Evolutionary conservation across 345 rosid species (phyloP), one percentile per base, ranked within the genome.

Genomic region (Euphorbia peplus): DNA sequence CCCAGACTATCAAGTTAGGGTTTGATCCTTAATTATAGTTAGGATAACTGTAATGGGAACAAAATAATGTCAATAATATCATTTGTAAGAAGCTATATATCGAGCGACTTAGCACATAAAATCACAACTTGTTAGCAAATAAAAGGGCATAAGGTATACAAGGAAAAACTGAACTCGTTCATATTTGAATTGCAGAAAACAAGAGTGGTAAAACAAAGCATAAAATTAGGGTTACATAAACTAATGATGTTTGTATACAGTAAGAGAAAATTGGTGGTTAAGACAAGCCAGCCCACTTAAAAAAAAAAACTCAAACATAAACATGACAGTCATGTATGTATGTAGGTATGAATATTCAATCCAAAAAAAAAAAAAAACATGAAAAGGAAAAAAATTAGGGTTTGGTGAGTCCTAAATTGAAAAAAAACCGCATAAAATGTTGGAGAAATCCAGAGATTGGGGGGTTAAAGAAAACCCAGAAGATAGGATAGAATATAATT

Each of bases 171-270:
- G 46, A 64, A 64, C 65, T 19, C 2, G 67, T 69, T 70, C 44
- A 32, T 53, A 68, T 57, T 69, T 22, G 32, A 51, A 54, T 72
- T 52, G 69, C 69, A 78, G 72, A 48, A 75, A 71, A 64, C 53
- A 66, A 58, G 69, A 68, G 62, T n/a, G 22, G 48, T 15, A 68
- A 50, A 61, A 75, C 59, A 46, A 70, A 51, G 55, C 69, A 62
- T 13, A 30, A 53, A 64, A 67, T 80, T 85, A 85, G 92, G 92
- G 89, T 78, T 73, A 62, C 73, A 59, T 66, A 71, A 62, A 51
- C 39, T 21, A 22, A 54, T 8, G 58, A 60, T 67, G 32, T 65
- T n/a, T 68, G 2, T 48, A 9, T 8, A 28, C 35, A 21, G 62
- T 14, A 66, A 61, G 28, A 54, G 44, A 63, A 67, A 67, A 53